Conservation (phyloP, 2,329 filamentous ascomycete species). For the Pyrenochaeta sp. region DNA sequence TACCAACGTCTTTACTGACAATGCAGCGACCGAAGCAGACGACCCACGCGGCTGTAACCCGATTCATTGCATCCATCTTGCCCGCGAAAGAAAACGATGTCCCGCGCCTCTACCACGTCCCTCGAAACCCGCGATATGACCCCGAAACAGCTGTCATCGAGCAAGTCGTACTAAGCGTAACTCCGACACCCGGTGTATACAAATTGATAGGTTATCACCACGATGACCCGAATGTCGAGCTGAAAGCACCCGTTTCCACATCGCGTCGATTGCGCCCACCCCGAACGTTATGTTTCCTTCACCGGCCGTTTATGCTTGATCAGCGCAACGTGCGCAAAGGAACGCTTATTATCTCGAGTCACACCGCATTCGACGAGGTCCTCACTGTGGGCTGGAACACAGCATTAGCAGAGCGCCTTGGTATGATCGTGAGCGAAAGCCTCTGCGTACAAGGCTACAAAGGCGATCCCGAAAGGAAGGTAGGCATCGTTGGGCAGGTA, state of each 20-base stretch:
- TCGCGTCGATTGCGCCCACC: slow-evolving; percentile 20
- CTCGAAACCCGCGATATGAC: slow-evolving; percentile 38
- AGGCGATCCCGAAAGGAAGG: slow-evolving; percentile 46
- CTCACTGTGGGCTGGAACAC: slow-evolving; percentile 52
- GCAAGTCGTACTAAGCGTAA: slow-evolving; percentile 42
- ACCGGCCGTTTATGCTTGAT: slow-evolving; percentile 44
- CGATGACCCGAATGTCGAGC: slow-evolving; percentile 9
- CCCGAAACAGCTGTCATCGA: slow-evolving; percentile 38
- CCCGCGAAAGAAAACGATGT: slow-evolving; percentile 44
- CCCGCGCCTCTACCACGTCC: slow-evolving; percentile 45
- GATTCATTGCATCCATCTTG: slow-evolving; percentile 40
- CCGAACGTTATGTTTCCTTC: slow-evolving; percentile 44
- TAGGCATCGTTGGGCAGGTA: slow-evolving; percentile 47
- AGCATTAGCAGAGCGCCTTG: slow-evolving; percentile 42
- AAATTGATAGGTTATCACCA: slow-evolving; percentile 30
- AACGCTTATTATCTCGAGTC: slow-evolving; percentile 45
- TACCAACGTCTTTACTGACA: background rate
- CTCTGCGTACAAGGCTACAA: slow-evolving; percentile 52
- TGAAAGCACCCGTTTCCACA: slow-evolving; percentile 1
- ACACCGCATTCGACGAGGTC: slow-evolving; percentile 50
- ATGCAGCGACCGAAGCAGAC: slow-evolving; percentile 34
- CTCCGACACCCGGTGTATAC: slow-evolving; percentile 43
- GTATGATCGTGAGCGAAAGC: slow-evolving; percentile 35
- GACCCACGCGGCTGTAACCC: slow-evolving; percentile 39
- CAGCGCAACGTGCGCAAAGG: slow-evolving; percentile 35